Conservation (phyloP, 2,329 filamentous ascomycete species). For the Botrytis aclada region DNA sequence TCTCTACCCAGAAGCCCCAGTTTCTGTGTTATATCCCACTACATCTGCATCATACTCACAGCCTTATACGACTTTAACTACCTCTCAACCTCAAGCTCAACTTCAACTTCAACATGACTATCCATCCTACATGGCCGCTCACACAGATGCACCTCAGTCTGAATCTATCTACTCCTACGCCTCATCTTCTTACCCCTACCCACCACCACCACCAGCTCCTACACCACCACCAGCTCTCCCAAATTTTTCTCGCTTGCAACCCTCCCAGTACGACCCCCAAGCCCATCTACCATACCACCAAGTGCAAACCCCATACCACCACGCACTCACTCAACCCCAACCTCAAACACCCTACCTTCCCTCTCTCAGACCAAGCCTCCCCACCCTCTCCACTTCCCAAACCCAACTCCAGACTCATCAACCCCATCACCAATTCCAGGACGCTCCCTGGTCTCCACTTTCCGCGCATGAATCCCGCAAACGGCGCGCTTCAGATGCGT, state of each 20-base stretch:
- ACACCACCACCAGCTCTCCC: conserved; percentile 8
- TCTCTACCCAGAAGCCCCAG: not conserved
- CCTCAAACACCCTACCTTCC: not conserved
- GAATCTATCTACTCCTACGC: not conserved
- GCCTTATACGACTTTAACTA: not conserved
- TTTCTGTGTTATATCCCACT: not conserved
- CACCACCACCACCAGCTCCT: conserved; percentile 11
- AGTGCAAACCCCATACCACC: not conserved
- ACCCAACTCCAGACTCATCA: not conserved
- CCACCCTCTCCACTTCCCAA: not conserved
- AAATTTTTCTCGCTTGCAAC: not conserved
- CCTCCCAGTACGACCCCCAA: not conserved
- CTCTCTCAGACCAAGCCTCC: not conserved
- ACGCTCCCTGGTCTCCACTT: conserved; percentile 12
- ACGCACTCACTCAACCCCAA: not conserved
- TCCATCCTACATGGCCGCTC: not conserved
- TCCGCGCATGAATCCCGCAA: not conserved
- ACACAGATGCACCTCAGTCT: not conserved
- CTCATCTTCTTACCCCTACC: not conserved
- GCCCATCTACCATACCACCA: not conserved
- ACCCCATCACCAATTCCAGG: not conserved
- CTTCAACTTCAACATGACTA: not conserved
- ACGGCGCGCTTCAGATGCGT: not conserved
- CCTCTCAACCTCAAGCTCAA: not conserved
- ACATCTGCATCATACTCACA: not conserved